These are phyloP conservation scores for Penicillium palitans DNA, from an alignment of 2,329 filamentous ascomycete species.

Conservation along the genomic window DNA sequence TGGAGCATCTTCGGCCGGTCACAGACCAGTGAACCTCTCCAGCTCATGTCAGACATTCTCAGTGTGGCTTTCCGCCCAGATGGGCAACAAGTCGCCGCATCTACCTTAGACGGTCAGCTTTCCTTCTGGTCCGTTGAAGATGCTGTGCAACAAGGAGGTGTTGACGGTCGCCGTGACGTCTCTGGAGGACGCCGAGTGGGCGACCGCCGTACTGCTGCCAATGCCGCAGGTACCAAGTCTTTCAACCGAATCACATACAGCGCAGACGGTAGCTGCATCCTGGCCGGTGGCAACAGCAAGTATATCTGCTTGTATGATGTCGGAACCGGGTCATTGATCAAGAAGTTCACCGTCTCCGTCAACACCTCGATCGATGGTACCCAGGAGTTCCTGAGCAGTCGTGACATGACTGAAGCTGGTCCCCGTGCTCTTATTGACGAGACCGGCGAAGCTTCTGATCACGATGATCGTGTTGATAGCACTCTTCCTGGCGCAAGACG, in stretches of 20 bases:
- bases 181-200: slow-evolving; percentile 87
- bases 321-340: slow-evolving; percentile 82
- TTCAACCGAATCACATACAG: slow-evolving; percentile 89
- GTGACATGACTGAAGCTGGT: slow-evolving; percentile 84
- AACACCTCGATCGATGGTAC: slow-evolving; percentile 96
- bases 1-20: slow-evolving; percentile 95
- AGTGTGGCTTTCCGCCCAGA: slow-evolving; percentile 86
- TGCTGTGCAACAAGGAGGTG: slow-evolving; percentile 77
- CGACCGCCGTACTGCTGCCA: slow-evolving; percentile 88
- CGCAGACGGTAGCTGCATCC: slow-evolving; percentile 83
- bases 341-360: slow-evolving; percentile 92
- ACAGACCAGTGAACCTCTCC: slow-evolving; percentile 91
- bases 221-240: slow-evolving; percentile 83
- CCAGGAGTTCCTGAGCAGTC: slow-evolving; percentile 95
- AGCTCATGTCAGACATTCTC: slow-evolving; percentile 87
- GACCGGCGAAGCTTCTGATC: slow-evolving; percentile 82
- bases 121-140: slow-evolving; percentile 94
- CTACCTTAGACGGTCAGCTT: slow-evolving; percentile 88
- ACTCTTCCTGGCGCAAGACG: slow-evolving; percentile 82
- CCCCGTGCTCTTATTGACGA: slow-evolving; percentile 82
- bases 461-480: slow-evolving; percentile 77
- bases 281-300: slow-evolving; percentile 95
- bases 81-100: slow-evolving; percentile 84
- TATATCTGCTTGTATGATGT: slow-evolving; percentile 98
- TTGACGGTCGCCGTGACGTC: slow-evolving; percentile 88